Evolutionary conservation across 371 early-diverging fungal species (phyloP), one percentile per base, ranked within the genome.

Genomic region (Circinella umbellata): DNA sequence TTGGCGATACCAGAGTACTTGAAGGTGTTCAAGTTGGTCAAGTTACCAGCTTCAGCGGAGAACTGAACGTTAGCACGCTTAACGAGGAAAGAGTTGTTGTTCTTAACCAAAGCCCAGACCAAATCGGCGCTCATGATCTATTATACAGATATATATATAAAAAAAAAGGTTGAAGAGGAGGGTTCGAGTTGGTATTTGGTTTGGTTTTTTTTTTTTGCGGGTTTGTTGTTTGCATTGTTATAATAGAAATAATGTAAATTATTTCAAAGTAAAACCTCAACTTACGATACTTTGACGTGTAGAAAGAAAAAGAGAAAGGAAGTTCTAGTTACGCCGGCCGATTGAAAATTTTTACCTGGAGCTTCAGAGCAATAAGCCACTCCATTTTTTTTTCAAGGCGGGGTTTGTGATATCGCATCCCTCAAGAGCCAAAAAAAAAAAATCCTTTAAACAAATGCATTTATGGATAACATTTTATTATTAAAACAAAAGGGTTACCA

Each of bases 1-100:
- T 90, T 91, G 76, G 93, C 93, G 76, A 95, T 63, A 70, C 92
- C 92, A 77, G 94, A 93, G 91, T 86, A 93, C 90, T 94, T 94
- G 90, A 88, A 92, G 70, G 92, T 82, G 91, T 96, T 88, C 80
- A 83, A 71, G 88, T 94, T 94, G 82, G 80, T 82, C 82, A 96
- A 85, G 92, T 95, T 96, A 73, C 89, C 88, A 72, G 90, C 87
- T 84, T 96, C 95, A 64, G 90, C 72, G 72, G 90, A 88, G 87
- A 96, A 87, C 84, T 90, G 86, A 77, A 90, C 88, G 82, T 85
- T 85, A 47, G 61, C 17, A 74, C 94, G 89, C 92, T 94, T 94
- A 78, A 95, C 94, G 71, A 96, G 84, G 90, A 92, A 96, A 78
- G 91, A 88, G 87, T 87, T 89, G 87, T 90, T 90, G 87, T 92